These are phyloP conservation scores for Chalciporus chontae DNA, from an alignment of 768 basidiomycete genomes.

Conservation along the genomic window DNA sequence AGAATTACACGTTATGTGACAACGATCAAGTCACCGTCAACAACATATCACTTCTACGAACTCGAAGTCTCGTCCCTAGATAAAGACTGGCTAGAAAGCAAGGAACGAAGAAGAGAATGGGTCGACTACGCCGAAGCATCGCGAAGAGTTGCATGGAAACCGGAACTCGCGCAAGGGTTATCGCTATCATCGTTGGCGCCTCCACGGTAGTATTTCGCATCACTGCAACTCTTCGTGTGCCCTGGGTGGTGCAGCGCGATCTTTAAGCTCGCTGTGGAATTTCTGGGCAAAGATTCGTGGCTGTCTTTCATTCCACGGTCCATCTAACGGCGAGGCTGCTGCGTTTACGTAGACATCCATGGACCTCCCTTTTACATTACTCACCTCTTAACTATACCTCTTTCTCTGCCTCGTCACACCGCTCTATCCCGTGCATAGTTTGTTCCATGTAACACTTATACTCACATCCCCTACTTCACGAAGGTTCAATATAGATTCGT, in stretches of 20 bases:
- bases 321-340: slow-evolving; percentile 15
- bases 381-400: slow-evolving; percentile 27
- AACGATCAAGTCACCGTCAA: slow-evolving; percentile 73
- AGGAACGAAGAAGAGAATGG: slow-evolving; percentile 82
- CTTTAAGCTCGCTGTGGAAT: slow-evolving; percentile 7
- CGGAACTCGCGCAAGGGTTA: slow-evolving; percentile 77
- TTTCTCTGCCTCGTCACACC: slow-evolving; percentile 12
- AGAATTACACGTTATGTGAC: slow-evolving; percentile 81
- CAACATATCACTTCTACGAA: slow-evolving; percentile 89
- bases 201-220: slow-evolving; percentile 37
- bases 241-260: slow-evolving; percentile 12
- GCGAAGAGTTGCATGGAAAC: slow-evolving; percentile 74
- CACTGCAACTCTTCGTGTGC: slow-evolving; percentile 3
- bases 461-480: slow-evolving; percentile 10
- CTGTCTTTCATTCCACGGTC: slow-evolving; percentile 7
- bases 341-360: slow-evolving; percentile 20
- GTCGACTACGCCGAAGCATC: slow-evolving; percentile 83
- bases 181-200: slow-evolving; percentile 68
- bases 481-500: slow-evolving; percentile 27
- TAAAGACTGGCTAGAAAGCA: slow-evolving; percentile 75
- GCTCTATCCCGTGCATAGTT: slow-evolving; percentile 28
- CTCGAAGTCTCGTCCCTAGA: slow-evolving; percentile 78
- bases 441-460: slow-evolving; percentile 29
- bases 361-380: slow-evolving; percentile 28
- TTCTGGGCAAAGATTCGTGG: neutral